These are phyloP conservation scores for Bromus sterilis DNA, from an alignment of 176 grass and related monocot species.

Conservation along the genomic window DNA sequence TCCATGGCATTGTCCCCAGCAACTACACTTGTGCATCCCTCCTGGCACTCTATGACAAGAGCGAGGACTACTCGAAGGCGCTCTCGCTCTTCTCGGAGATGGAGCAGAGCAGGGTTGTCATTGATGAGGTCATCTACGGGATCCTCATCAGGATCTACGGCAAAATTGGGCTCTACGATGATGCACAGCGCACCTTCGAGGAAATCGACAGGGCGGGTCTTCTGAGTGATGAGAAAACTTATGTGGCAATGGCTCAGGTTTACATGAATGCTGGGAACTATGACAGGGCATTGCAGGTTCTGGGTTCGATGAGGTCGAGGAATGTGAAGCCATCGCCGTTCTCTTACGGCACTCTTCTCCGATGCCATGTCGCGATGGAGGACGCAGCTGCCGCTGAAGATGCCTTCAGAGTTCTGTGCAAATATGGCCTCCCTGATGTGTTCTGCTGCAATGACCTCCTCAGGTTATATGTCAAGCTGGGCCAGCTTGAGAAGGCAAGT, in stretches of 20 bases:
- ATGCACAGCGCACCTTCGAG: slow-evolving; percentile 55
- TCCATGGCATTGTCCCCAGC: slow-evolving; percentile 49
- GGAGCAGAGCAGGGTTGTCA: slow-evolving; percentile 47
- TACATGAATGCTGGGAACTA: slow-evolving; percentile 49
- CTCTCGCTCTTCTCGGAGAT: slow-evolving; percentile 70
- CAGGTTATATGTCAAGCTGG: slow-evolving; percentile 61
- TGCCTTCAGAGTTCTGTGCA: slow-evolving; percentile 49
- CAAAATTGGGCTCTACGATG: slow-evolving; percentile 71
- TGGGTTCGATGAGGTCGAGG: slow-evolving; percentile 52
- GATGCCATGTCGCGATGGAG: slow-evolving; percentile 59
- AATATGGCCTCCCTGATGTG: slow-evolving; percentile 28
- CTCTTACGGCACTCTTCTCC: slow-evolving; percentile 58
- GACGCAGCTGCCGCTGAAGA: slow-evolving; percentile 63
- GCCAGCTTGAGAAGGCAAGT: slow-evolving; percentile 62
- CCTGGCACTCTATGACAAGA: slow-evolving; percentile 63
- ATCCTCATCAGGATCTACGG: slow-evolving; percentile 89
- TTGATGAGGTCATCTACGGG: slow-evolving; percentile 90
- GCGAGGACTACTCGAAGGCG: slow-evolving; percentile 78
- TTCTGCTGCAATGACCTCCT: slow-evolving; percentile 68
- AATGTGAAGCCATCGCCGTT: slow-evolving; percentile 58
- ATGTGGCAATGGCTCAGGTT: slow-evolving; percentile 89
- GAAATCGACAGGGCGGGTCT: slow-evolving; percentile 54
- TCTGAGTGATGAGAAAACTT: slow-evolving; percentile 70
- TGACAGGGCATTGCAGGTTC: slow-evolving; percentile 53
- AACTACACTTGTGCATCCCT: slow-evolving; percentile 91